Base-by-base conservation (phyloP, 2,329 filamentous ascomycete species). In the Pseudogymnoascus sp. region DNA sequence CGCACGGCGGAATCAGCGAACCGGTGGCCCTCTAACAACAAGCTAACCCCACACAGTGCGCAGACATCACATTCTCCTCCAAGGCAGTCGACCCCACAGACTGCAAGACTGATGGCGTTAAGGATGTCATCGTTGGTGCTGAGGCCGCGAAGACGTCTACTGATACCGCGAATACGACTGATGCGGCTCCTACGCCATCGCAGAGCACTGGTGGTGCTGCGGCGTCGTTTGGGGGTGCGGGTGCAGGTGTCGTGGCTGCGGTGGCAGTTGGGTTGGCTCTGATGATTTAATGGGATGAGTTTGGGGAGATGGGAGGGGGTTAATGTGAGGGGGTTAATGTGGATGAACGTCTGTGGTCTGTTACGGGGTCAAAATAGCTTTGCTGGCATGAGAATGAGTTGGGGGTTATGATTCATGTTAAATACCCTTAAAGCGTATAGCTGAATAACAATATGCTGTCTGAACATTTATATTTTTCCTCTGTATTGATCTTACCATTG, bases 31-130 rank as follows among this genome's bases (percentile, higher is more conserved):
- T n/a, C n/a, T n/a, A n/a, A n/a, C 18, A 41, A 23, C 16, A 52
- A 31, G 43, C 66, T 69, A 60, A 71, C 63, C 11, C 61, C 18
- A 55, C 38, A 61, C 64, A 88, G 85, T 93, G 89, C 74, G 87
- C 88, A 70, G 89, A 93, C 69, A 83, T 92, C 67, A 86, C 83
- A 25, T 87, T 93, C 76, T 81, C 80, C 33, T 76, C 77, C 60
- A 76, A 77, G 9, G 78, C 83, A 4, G 76, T 79, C 16, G 72
- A 76, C 7, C 77, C 81, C 14, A 71, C 76, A 25, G 74, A 80
- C 63, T 91, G 88, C 66, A 88, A 84, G 67, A 80, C 79, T 66
- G 84, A 80, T 8, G 82, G 81, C 35, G 76, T 90, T 49, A 77
- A 76, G 4, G 78, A 81, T 6, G 72, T 72, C 14, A 64, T 68